Base-by-base conservation (phyloP, 2,329 filamentous ascomycete species). In the Fusarium sp. region DNA sequence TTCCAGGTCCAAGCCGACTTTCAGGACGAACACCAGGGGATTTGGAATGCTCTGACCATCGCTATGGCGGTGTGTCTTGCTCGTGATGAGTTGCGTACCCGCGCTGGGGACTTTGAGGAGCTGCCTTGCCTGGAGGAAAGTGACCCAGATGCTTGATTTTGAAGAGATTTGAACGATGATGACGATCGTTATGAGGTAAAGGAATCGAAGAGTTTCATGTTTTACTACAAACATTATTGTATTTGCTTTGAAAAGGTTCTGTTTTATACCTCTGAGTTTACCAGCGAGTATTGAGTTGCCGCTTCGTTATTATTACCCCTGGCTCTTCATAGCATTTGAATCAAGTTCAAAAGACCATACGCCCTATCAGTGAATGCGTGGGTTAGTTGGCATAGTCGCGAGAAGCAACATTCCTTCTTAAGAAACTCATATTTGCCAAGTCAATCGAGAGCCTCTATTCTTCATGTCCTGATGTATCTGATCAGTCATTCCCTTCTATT, bases 31-130 rank as follows among this genome's bases (percentile, higher is more conserved):
- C 73, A 77, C 20, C 81, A 83, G 68, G 79, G 80, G 53, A 77
- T 84, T 23, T 84, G 82, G 82, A 83, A 84, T 65, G 82, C 80
- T 3, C 68, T 84, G 37, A 83, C 82, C 6, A 55, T 82, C 12
- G 82, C 80, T 11, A 75, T 82, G 23, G 77, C 77, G 13, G 76
- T 78, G 4, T 83, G 81, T 54, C 66, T 80, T 54, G 81, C 81
- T 6, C 76, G 81, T 16, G 80, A 83, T 47, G 78, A 82, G 54
- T 71, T 83, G 55, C 79, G 77, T 44, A 57, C 69, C 9, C 73
- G 79, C 42, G 48, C 68, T 21, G 72, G 71, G 3, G 78, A 82
- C 62, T 83, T 83, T 72, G 75, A 80, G 48, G 66, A 75, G 35
- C 44, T 74, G 41, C 66, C 72, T 7, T 58, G 62, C 4, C 55